Evolutionary conservation across 805 yeast genomes (phyloP).

Genomic region (Candida argentea): DNA sequence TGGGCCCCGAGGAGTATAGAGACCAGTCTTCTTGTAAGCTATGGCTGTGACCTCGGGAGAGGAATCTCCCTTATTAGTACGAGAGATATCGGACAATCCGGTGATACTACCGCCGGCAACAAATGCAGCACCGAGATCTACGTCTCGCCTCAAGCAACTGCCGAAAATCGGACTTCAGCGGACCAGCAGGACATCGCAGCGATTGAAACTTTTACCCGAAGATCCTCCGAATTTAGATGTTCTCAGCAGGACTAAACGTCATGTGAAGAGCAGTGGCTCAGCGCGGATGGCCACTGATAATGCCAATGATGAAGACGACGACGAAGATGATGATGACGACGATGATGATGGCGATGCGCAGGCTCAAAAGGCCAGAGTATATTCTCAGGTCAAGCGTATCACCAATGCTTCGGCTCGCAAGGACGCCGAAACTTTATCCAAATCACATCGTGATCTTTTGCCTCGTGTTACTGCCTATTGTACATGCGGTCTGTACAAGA

Average conservation of each 20-base stretch:
- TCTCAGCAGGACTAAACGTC: too few relatives aligned
- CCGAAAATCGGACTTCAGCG: conserved; percentile 62
- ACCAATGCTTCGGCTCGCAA: conserved; percentile 82
- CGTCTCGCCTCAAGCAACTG: conserved; percentile 22
- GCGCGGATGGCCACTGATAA: too few relatives aligned
- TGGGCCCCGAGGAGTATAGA: too few relatives aligned
- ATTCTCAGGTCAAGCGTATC: conserved; percentile 75
- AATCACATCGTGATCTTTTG: conserved; percentile 68
- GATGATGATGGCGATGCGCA: conserved; percentile 22
- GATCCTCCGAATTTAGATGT: conserved; percentile 21
- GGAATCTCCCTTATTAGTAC: conserved; percentile 8
- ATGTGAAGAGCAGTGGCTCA: conserved; percentile 6
- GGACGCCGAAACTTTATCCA: conserved; percentile 90
- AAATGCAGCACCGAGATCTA: not conserved
- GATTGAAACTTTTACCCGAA: conserved; percentile 61
- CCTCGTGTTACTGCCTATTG: conserved; percentile 96
- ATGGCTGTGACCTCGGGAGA: too few relatives aligned
- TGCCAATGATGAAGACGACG: conserved; percentile 10
- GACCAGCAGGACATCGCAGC: conserved; percentile 64
- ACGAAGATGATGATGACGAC: conserved; percentile 8
- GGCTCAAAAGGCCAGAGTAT: conserved; percentile 38
- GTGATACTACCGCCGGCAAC: conserved; percentile 3
- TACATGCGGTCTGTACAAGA: conserved; percentile 84
- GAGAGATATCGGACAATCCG: conserved; percentile 6
- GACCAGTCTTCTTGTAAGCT: too few relatives aligned